Percentiles rank a stretch among this genome's conserved stretches.
These are phyloP conservation scores for Kluyveromyces nonfermentans DNA, from an alignment of 805 yeast species.

Conservation along the genomic window DNA sequence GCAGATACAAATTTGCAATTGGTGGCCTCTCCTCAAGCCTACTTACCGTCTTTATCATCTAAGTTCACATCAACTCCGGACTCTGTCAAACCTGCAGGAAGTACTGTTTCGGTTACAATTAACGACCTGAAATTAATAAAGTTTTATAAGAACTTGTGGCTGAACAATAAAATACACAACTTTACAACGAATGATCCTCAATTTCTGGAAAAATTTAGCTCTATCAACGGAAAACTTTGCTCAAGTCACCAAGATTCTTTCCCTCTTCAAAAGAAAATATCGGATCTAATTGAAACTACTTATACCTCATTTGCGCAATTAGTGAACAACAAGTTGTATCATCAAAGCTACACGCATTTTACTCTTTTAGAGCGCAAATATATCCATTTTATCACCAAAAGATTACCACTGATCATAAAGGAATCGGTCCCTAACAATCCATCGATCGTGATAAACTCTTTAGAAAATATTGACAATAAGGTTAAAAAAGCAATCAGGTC, in stretches of 20 bases:
- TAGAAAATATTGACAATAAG: conserved; percentile 24
- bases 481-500: conserved; percentile 25
- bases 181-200: conserved; percentile 27
- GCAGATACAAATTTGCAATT: conserved; percentile 6
- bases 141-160: conserved; percentile 32
- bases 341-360: conserved; percentile 28
- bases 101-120: conserved; percentile 11
- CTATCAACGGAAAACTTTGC: conserved; percentile 29
- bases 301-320: conserved; percentile 35
- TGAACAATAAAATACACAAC: conserved; percentile 29
- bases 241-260: conserved; percentile 15
- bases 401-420: conserved; percentile 37
- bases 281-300: conserved; percentile 29
- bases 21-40: background rate
- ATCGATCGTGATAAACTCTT: conserved; percentile 18
- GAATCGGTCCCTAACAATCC: conserved; percentile 21
- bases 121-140: conserved; percentile 24
- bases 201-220: conserved; percentile 23
- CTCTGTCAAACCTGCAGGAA: conserved; percentile 11
- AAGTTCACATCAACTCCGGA: conserved; percentile 23
- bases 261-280: conserved; percentile 13
- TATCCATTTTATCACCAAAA: conserved; percentile 37
- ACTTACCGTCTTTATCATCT: conserved; percentile 26
- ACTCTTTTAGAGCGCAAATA: conserved; percentile 33
- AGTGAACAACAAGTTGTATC: conserved; percentile 36